phyloP scores from a whole-genome alignment of 2,329 filamentous ascomycete species.

The Xylaria hypoxylon region DNA sequence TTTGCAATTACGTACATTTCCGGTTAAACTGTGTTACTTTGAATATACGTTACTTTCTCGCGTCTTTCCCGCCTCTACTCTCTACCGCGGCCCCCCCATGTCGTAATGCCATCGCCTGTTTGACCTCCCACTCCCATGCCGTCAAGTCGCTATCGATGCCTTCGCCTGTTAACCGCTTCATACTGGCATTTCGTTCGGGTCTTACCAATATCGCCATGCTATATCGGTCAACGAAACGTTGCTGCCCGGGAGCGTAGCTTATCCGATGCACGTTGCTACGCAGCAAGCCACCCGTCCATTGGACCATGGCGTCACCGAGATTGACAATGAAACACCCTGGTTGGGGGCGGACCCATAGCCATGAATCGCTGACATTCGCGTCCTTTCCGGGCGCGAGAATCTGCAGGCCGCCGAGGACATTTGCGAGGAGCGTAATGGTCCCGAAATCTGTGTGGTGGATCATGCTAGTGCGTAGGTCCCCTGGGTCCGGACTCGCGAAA shows the following conservation, averaged over 20 bases:
- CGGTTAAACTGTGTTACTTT: too few relatives aligned
- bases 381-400: conserved; percentile 45
- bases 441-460: conserved; percentile 54
- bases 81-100: neutral
- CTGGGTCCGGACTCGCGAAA: conserved; percentile 34
- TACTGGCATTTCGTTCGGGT: conserved; percentile 38
- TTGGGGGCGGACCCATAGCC: conserved; percentile 44
- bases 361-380: conserved; percentile 4
- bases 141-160: conserved; percentile 18
- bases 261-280: conserved; percentile 47
- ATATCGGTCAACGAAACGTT: conserved; percentile 43
- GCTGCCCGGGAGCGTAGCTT: conserved; percentile 36
- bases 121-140: conserved; percentile 37
- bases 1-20: too few relatives aligned
- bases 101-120: conserved; percentile 15
- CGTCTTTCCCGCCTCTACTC: neutral
- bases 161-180: conserved; percentile 31
- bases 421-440: conserved; percentile 53
- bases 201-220: conserved; percentile 32
- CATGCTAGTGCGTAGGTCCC: conserved; percentile 45
- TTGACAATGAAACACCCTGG: conserved; percentile 47
- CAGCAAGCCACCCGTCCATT: conserved; percentile 44
- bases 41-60: too few relatives aligned
- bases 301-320: conserved; percentile 42
- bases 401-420: conserved; percentile 54